These are phyloP conservation scores for Melaleuca alternifolia DNA, from an alignment of 345 rosid species.

Conservation along the genomic window DNA sequence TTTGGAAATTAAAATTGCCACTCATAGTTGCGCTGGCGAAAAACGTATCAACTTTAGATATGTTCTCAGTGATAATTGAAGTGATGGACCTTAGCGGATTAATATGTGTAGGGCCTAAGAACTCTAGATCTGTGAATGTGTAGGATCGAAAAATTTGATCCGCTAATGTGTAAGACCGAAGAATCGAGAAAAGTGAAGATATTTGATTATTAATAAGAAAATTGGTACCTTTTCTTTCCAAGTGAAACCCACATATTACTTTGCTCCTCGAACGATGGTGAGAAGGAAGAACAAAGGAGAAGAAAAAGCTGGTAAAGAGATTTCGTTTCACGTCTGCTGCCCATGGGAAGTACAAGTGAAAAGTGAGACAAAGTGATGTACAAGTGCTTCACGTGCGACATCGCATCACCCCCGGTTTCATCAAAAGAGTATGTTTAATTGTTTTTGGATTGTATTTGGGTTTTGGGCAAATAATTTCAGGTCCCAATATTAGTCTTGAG, in stretches of 20 bases:
- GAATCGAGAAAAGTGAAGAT: too few relatives aligned
- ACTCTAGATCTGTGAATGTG: too few relatives aligned
- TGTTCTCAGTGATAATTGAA: too few relatives aligned
- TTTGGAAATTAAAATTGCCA: neutral
- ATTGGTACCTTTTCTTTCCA: fast-evolving
- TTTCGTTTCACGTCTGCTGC: neutral
- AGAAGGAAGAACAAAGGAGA: neutral
- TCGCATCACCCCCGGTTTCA: neutral
- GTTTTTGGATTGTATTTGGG: neutral
- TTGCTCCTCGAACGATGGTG: neutral
- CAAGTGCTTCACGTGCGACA: neutral
- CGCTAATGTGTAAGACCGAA: too few relatives aligned
- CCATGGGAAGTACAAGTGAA: neutral
- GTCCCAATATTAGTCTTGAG: neutral
- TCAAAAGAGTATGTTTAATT: too few relatives aligned
- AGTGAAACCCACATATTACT: neutral
- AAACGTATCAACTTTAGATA: too few relatives aligned
- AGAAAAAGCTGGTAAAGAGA: neutral
- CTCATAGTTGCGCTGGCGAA: too few relatives aligned
- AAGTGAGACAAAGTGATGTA: neutral
- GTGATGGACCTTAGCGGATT: too few relatives aligned
- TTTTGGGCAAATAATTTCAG: neutral
- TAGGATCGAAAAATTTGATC: too few relatives aligned
- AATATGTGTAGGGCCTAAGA: too few relatives aligned
- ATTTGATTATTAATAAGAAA: too few relatives aligned